Base-by-base conservation (phyloP, 805 yeast species). In the Myxozyma kluyveri region DNA sequence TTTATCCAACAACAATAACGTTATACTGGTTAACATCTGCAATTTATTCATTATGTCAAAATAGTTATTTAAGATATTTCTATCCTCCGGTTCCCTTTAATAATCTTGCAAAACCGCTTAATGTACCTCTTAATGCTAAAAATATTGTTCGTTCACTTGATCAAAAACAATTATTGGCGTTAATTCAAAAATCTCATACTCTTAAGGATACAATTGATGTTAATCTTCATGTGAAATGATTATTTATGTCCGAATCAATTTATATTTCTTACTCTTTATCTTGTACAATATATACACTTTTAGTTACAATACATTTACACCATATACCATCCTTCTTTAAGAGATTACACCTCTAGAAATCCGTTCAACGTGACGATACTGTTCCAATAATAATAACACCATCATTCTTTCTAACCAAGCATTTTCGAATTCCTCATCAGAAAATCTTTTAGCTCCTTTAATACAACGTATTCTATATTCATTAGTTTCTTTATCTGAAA, bases 21-120 rank as follows among this genome's bases (percentile, higher is more conserved):
- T 5, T 88, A n/a, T 91, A 90, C 69, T 91, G 98, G 99, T 76
- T 88, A 27, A 81, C 91, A 42, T 88, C 96, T 0, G 90, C 88
- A 65, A 61, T 76, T 3, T 90, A 75, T 65, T 89, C 97, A 1
- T 69, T 87, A 53, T 55, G 79, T 0, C 97, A 91, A 62, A 91
- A 90, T 65, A 66, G 84, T 12, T 54, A 85, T 17, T 69, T 91
- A 63, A 93, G 50, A 18, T 36, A 37, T 9, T 50, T 39, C 43
- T 39, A 44, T 26, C 40, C 46, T 6, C 6, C 39, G 7, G 46
- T 55, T 3, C 59, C 59, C 4, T 38, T 21, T 3, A 27, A 29
- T 7, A 19, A 17, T 17, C 22, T 48, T n/a, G 51, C 52, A 9
- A 27, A 32, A 21, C 53, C 54, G 18, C 45, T 55, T 18, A 32